A percentile compares a stretch with the other conserved stretches of the same genome.
These are phyloP conservation scores for Penicillium malachiteum DNA, from an alignment of 495 filamentous ascomycete genomes.

Conservation along the genomic window DNA sequence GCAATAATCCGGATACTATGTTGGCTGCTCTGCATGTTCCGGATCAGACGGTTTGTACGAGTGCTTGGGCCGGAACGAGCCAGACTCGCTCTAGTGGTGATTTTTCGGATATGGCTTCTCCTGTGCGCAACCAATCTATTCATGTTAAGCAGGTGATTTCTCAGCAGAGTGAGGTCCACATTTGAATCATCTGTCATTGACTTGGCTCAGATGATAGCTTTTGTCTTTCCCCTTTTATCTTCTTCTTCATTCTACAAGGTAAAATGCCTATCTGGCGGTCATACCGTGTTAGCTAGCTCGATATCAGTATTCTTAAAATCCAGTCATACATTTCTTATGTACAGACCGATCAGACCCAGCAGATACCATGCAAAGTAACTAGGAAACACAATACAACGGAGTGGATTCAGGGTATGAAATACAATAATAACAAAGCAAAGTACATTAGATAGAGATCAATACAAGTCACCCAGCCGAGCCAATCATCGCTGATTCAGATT, in stretches of 20 bases:
- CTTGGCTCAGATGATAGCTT: background rate
- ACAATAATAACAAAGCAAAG: conserved; percentile 21
- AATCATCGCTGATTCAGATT: background rate
- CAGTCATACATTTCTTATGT: too few species aligned
- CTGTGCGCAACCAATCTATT: conserved; percentile 26
- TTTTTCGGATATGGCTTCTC: conserved; percentile 4
- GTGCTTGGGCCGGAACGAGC: conserved; percentile 37
- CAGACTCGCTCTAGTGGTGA: conserved; percentile 26
- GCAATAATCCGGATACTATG: conserved; percentile 13
- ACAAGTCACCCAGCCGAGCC: background rate
- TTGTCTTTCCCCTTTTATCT: too few species aligned
- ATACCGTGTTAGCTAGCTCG: too few species aligned
- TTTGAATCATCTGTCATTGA: conserved; percentile 7
- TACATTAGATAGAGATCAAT: background rate
- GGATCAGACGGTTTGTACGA: conserved; percentile 33
- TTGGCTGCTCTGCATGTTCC: conserved; percentile 22
- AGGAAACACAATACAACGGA: conserved; percentile 2
- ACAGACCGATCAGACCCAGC: too few species aligned
- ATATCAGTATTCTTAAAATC: too few species aligned
- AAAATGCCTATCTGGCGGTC: too few species aligned
- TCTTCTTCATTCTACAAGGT: too few species aligned
- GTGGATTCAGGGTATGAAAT: conserved; percentile 35
- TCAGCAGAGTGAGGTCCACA: conserved; percentile 37
- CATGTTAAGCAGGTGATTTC: conserved; percentile 40
- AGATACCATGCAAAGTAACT: background rate